Percentiles rank a stretch among this genome's conserved stretches.
phyloP scores from a whole-genome alignment of 176 grass and related monocot genomes.

The Saccharum spontaneum region DNA sequence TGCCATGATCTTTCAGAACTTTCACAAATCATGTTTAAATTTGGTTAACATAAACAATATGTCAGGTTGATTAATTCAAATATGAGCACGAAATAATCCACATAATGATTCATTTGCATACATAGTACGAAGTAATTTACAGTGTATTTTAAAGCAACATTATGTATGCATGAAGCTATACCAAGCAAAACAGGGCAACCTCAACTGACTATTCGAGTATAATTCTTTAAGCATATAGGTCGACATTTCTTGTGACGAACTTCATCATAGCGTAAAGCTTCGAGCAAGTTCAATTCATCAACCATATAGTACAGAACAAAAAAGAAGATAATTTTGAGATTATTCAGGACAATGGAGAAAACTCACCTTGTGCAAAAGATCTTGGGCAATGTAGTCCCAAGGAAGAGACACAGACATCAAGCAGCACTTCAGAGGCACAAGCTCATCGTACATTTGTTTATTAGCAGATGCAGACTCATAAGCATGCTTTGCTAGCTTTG shows the following conservation, averaged over 20 bases:
- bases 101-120: background rate
- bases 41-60: conserved; percentile 5
- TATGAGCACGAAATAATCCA: background rate
- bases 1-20: conserved; percentile 18
- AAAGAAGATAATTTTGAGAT: background rate
- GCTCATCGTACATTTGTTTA: conserved; percentile 44
- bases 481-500: conserved; percentile 75
- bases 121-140: background rate
- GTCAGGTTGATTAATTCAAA: background rate
- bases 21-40: background rate
- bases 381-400: conserved; percentile 83
- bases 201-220: background rate
- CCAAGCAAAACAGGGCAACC: background rate
- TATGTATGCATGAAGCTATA: background rate
- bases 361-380: conserved; percentile 80
- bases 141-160: background rate
- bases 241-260: background rate
- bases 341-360: background rate
- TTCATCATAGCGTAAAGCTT: background rate
- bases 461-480: conserved; percentile 58
- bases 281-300: background rate
- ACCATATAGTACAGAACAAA: background rate
- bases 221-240: background rate
- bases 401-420: conserved; percentile 96
- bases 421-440: conserved; percentile 87